A percentile compares a stretch with the other conserved stretches of the same genome.
Evolutionary conservation across 305 asterid genomes (phyloP).

Genomic region (Ilex paraguariensis): DNA sequence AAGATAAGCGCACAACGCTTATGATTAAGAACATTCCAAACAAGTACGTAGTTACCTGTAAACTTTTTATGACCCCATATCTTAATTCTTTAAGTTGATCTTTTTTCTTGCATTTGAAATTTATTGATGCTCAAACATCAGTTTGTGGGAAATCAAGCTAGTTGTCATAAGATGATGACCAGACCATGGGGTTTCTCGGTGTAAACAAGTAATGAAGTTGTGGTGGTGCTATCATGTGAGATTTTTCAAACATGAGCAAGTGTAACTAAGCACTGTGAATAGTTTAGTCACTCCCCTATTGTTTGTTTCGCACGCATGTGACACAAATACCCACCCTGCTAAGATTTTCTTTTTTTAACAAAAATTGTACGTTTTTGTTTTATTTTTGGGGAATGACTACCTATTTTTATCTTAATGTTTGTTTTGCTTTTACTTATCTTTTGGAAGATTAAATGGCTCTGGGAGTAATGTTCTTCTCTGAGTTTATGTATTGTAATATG

Average conservation of each 20-base stretch:
- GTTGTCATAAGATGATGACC: background rate
- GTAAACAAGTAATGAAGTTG: slow-evolving; percentile 5
- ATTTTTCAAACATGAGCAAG: background rate
- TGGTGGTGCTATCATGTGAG: background rate
- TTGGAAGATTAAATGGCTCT: slow-evolving; percentile 8
- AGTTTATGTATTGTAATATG: too few species aligned
- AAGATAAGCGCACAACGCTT: slow-evolving; percentile 94
- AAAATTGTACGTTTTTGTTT: too few species aligned
- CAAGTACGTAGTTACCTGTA: slow-evolving; percentile 50
- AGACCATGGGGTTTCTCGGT: too few species aligned
- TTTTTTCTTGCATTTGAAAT: too few species aligned
- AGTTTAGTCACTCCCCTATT: too few species aligned
- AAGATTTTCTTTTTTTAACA: too few species aligned
- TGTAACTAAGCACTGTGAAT: slow-evolving; percentile 1
- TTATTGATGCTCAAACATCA: too few species aligned
- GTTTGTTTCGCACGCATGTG: too few species aligned
- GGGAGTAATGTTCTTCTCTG: too few species aligned
- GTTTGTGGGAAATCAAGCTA: background rate
- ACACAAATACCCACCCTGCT: too few species aligned
- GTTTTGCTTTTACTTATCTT: slow-evolving; percentile 10
- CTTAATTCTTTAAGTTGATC: too few species aligned
- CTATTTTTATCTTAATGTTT: background rate
- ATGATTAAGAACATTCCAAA: slow-evolving; percentile 99
- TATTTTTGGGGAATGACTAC: too few species aligned
- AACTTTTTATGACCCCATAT: background rate